Evolutionary conservation across 495 filamentous ascomycete genomes (phyloP).

Genomic region (Xylaria nigripes): DNA sequence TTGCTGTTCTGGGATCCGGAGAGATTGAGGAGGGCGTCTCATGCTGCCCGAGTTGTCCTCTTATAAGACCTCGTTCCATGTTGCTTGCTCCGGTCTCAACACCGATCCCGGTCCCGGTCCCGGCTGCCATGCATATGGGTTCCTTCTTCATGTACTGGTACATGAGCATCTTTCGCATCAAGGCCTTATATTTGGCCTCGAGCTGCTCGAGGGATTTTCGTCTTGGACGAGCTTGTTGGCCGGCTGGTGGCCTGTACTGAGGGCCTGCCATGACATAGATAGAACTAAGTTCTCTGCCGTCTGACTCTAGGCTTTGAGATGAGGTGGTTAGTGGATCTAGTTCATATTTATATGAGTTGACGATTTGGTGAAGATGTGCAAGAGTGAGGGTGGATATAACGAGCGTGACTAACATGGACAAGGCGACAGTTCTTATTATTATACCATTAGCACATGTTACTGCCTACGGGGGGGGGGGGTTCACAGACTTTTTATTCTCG

Average conservation of each 20-base stretch:
- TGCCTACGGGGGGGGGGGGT: no score
- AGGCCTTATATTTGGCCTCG: constrained; percentile 11
- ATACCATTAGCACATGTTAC: no score
- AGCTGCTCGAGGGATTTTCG: constrained; percentile 14
- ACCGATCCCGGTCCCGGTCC: background rate
- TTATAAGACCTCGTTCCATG: background rate
- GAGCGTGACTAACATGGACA: no score
- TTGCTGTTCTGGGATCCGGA: background rate
- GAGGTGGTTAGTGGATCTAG: background rate
- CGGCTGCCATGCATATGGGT: background rate
- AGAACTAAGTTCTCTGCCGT: no score
- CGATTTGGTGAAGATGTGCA: no score
- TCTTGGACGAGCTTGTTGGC: constrained; percentile 4
- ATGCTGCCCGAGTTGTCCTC: constrained; percentile 5
- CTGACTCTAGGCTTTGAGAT: background rate
- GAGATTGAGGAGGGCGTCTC: constrained; percentile 5
- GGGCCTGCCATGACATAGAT: constrained; percentile 4
- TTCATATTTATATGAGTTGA: no score
- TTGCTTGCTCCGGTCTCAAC: background rate
- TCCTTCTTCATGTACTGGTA: background rate
- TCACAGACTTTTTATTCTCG: no score
- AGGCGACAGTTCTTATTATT: no score
- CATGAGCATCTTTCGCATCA: constrained; percentile 14
- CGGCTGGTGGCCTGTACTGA: constrained; percentile 3
- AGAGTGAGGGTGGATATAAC: no score